Percentiles rank a stretch among this genome's conserved stretches.
These are phyloP conservation scores for Mycosphaerelloides madeirae DNA, from an alignment of 2,329 filamentous ascomycete genomes.

Conservation along the genomic window DNA sequence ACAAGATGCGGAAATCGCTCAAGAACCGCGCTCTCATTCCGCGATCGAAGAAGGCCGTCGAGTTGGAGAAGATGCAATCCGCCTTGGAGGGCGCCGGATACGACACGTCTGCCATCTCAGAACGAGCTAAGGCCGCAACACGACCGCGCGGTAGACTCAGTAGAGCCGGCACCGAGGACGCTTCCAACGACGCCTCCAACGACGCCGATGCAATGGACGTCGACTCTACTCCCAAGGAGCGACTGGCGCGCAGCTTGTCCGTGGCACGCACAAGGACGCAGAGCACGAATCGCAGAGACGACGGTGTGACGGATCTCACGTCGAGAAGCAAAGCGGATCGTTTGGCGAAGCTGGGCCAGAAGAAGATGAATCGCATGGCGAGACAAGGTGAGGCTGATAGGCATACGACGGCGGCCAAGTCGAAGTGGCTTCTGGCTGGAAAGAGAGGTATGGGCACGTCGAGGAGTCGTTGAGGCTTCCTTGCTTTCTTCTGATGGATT, in stretches of 20 bases:
- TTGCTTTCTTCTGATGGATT: background rate
- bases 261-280: conserved; percentile 66
- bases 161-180: conserved; percentile 47
- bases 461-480: conserved; percentile 14
- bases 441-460: conserved; percentile 95
- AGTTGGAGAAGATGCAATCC: conserved; percentile 79
- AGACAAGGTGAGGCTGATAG: conserved; percentile 95
- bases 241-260: conserved; percentile 48
- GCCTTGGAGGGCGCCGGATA: conserved; percentile 80
- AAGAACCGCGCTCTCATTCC: conserved; percentile 97
- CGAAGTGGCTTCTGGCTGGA: conserved; percentile 88
- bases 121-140: conserved; percentile 66
- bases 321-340: conserved; percentile 75
- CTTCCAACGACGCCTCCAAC: conserved; percentile 46
- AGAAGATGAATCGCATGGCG: conserved; percentile 98
- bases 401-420: conserved; percentile 72
- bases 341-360: conserved; percentile 83
- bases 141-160: conserved; percentile 68
- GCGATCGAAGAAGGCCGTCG: conserved; percentile 72
- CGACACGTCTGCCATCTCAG: conserved; percentile 69
- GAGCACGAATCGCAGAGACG: conserved; percentile 65
- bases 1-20: conserved; percentile 89
- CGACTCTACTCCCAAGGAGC: conserved; percentile 37
- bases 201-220: conserved; percentile 72
- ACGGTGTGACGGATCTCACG: conserved; percentile 67